Percentiles rank a stretch among this genome's conserved stretches.
phyloP scores from a whole-genome alignment of 2,329 filamentous ascomycete genomes.

The Pseudonectria buxi region DNA sequence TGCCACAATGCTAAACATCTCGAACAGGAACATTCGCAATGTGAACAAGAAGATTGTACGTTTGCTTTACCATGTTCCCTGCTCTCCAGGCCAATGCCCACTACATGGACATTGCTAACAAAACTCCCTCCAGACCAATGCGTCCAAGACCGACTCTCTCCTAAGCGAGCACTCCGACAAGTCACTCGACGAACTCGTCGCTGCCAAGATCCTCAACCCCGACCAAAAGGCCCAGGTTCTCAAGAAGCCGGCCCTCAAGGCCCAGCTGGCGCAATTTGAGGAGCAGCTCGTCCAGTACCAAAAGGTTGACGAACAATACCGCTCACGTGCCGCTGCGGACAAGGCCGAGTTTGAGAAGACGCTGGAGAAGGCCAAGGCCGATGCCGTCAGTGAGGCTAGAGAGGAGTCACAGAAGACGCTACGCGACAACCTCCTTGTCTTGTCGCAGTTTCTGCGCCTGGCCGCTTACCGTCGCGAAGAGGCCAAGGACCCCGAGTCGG shows the following conservation, averaged over 20 bases:
- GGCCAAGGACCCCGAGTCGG: conserved; percentile 55
- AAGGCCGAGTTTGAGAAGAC: conserved; percentile 55
- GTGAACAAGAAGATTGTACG: conserved; percentile 90
- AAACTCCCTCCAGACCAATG: conserved; percentile 50
- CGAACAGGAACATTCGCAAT: conserved; percentile 74
- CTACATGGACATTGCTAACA: conserved; percentile 1
- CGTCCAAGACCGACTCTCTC: conserved; percentile 64
- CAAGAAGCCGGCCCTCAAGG: conserved; percentile 68
- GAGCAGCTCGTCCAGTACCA: conserved; percentile 69
- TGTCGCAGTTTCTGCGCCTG: conserved; percentile 75
- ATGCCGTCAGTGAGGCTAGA: conserved; percentile 45
- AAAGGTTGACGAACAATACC: conserved; percentile 69
- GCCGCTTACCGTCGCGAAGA: conserved; percentile 70
- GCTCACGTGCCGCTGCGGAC: conserved; percentile 49
- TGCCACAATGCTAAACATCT: conserved; percentile 11
- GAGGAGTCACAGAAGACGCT: conserved; percentile 47
- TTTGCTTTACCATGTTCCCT: conserved; percentile 15
- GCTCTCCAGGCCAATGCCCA: background rate
- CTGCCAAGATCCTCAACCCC: conserved; percentile 66
- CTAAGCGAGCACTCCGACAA: conserved; percentile 63
- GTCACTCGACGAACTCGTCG: conserved; percentile 66
- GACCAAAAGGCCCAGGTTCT: conserved; percentile 72
- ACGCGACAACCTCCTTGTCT: conserved; percentile 57
- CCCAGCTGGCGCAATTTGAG: conserved; percentile 62
- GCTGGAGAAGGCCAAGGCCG: conserved; percentile 49